Evolutionary conservation across 495 filamentous ascomycete species (phyloP), one percentile per base, ranked within the genome.

Genomic region (Neurospora tetraspora): DNA sequence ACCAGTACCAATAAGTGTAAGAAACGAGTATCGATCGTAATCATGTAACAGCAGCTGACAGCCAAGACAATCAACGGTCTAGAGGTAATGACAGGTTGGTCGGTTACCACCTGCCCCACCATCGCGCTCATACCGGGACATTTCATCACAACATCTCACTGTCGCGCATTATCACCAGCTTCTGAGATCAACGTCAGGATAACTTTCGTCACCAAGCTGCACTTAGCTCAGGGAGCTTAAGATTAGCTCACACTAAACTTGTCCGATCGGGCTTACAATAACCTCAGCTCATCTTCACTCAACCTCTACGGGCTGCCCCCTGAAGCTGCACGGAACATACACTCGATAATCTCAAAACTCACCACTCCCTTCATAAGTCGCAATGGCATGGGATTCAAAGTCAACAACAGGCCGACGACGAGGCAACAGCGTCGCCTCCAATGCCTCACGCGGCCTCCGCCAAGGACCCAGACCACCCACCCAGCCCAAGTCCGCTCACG

Each of bases 401-500:
- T 39, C 76, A 14, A 23, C 75, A 65, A 31, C 53, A 65, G 53
- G 23, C 16, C 77, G 80, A 7, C 75, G 76, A 39, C 76, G 79
- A 18, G 76, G 79, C 45, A 79, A 77, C 74, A 82, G 80, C 69
- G 73, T 76, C 6, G 76, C 73, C 4, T 78, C 79, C 4, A 71
- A 75, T 7, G 70, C 61, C 39, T 74, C 79, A 1, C 70, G 75
- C 8, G 73, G 43, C 39, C 69, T 79, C 10, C 76, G 77, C 20
- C 75, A 79, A 39, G 76, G 72, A 68, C 69, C 80, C 12, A 80
- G 76, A 42, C 76, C 76, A 31, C 75, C 74, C 38, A 61, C 72
- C 71, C 79, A 83, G 42, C 80, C 85, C 43, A 83, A 82, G 70
- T 89, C 88, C 20, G 73, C 81, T 47, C 89, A 89, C 80, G 84